phyloP scores from a whole-genome alignment of 371 early-diverging fungal genomes.

The Enteropsectra breve region DNA sequence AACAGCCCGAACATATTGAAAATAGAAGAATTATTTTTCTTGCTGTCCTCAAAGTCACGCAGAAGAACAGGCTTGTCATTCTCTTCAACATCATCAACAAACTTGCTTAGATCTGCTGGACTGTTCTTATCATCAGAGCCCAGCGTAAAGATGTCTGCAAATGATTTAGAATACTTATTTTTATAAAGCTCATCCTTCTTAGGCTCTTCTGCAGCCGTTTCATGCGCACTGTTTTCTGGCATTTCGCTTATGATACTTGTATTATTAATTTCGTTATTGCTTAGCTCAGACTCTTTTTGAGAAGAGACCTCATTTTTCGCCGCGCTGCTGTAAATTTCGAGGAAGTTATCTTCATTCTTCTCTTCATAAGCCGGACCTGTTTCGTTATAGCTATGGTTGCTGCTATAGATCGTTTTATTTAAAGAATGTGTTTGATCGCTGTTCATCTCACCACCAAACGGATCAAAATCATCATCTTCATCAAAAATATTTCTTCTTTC shows the following conservation, averaged over 20 bases:
- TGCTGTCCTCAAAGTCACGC: slow-evolving; percentile 8
- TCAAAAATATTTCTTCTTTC: slow-evolving; percentile 1
- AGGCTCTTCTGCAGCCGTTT: background rate
- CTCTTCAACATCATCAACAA: slow-evolving; percentile 13
- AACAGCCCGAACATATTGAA: slow-evolving; percentile 21
- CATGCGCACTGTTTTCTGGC: slow-evolving; percentile 1
- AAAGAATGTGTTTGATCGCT: too few relatives aligned
- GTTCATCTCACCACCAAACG: background rate
- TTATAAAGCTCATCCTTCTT: slow-evolving; percentile 10
- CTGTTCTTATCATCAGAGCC: background rate
- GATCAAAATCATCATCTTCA: background rate
- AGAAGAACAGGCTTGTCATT: slow-evolving; percentile 14
- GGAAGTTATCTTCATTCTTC: too few relatives aligned
- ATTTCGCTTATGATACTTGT: too few relatives aligned
- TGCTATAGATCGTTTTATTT: too few relatives aligned
- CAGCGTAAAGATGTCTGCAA: slow-evolving; percentile 27
- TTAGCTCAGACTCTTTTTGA: too few relatives aligned
- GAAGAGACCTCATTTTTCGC: too few relatives aligned
- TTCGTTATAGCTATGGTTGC: too few relatives aligned
- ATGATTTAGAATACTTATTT: slow-evolving; percentile 23
- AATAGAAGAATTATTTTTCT: background rate
- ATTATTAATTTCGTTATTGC: too few relatives aligned
- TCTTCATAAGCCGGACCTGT: too few relatives aligned
- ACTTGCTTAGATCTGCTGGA: slow-evolving; percentile 1
- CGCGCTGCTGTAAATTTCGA: too few relatives aligned